Conservation (phyloP, 2,329 filamentous ascomycete genomes). For the Arthrobotrys entomopaga region DNA sequence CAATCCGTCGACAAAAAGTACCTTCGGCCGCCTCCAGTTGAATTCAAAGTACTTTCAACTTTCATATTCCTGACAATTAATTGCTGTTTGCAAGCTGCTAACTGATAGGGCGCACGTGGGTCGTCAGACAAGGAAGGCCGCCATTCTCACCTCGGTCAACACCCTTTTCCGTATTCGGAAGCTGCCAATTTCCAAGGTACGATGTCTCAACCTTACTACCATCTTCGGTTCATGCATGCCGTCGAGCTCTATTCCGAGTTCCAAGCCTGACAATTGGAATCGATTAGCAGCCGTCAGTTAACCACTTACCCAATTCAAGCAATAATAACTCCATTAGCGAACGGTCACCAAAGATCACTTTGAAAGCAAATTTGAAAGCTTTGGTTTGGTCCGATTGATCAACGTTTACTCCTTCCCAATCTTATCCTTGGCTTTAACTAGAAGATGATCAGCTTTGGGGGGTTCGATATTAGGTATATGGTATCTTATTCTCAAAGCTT, state of each 20-base stretch:
- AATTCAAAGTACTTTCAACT: too few species aligned
- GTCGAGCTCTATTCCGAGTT: not conserved
- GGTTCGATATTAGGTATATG: not conserved
- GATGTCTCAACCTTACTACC: too few species aligned
- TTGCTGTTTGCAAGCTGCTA: too few species aligned
- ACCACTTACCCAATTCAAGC: slow-evolving; percentile 13
- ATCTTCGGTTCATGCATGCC: too few species aligned
- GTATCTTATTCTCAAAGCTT: slow-evolving; percentile 40
- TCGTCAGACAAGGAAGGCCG: slow-evolving; percentile 4
- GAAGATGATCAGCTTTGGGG: slow-evolving; percentile 27
- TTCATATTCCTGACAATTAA: too few species aligned
- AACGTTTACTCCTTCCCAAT: slow-evolving; percentile 15
- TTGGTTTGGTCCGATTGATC: slow-evolving; percentile 4
- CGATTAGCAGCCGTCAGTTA: not conserved
- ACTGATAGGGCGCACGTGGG: slow-evolving; percentile 30
- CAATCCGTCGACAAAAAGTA: too few species aligned
- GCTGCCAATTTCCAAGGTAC: slow-evolving; percentile 3
- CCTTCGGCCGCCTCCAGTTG: slow-evolving; percentile 9
- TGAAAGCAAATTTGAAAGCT: not conserved
- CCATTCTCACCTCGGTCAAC: slow-evolving; percentile 19
- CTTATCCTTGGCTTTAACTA: not conserved
- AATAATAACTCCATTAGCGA: slow-evolving; percentile 18
- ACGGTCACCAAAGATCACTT: slow-evolving; percentile 18
- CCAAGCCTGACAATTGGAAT: not conserved
- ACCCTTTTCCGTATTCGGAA: slow-evolving; percentile 35